Evolutionary conservation across 306 rosid species (phyloP).

Genomic region (Rosa lucieae): DNA sequence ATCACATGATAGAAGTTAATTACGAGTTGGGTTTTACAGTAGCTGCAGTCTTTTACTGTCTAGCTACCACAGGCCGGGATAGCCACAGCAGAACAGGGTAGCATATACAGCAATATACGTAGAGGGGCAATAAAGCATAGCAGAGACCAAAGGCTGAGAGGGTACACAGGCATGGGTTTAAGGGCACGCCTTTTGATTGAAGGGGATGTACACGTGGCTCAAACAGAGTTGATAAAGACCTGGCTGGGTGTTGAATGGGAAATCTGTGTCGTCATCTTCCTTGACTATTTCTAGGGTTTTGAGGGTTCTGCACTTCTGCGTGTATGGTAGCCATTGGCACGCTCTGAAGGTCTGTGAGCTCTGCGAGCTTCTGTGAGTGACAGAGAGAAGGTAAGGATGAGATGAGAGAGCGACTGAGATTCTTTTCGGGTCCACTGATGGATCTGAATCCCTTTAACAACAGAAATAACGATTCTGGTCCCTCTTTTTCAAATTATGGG

Average conservation of each 20-base stretch:
- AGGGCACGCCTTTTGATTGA: not conserved
- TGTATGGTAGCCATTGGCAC: not conserved
- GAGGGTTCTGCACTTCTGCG: not conserved
- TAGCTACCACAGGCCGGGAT: not conserved
- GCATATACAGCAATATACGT: not conserved
- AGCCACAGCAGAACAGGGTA: not conserved
- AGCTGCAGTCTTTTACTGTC: slow-evolving; percentile 10
- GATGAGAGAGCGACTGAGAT: not conserved
- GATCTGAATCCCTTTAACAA: not conserved
- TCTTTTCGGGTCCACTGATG: slow-evolving; percentile 9
- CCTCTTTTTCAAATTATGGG: not conserved
- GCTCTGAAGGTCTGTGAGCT: not conserved
- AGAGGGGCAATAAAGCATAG: not conserved
- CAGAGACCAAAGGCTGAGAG: not conserved
- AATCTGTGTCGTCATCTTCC: slow-evolving; percentile 11
- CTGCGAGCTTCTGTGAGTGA: not conserved
- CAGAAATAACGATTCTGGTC: slow-evolving; percentile 17
- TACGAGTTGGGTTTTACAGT: not conserved
- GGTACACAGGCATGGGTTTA: not conserved
- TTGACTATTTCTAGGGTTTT: not conserved
- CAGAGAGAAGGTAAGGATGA: not conserved
- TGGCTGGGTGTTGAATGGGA: not conserved
- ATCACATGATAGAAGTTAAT: slow-evolving; percentile 4
- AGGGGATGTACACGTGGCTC: slow-evolving; percentile 5
- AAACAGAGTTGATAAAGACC: not conserved